phyloP scores from a whole-genome alignment of 169 alveolate genomes.

The Plasmodium adleri region DNA sequence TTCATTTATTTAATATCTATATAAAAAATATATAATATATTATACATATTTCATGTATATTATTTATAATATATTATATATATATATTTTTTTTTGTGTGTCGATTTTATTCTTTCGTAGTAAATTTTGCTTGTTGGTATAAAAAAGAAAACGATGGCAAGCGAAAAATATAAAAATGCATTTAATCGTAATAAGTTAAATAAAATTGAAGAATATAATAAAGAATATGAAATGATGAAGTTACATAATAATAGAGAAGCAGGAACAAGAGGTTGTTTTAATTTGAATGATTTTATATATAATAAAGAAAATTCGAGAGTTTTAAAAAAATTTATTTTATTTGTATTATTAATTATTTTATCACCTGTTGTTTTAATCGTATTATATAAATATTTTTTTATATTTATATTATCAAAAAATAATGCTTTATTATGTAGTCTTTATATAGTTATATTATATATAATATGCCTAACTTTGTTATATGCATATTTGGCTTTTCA shows the following conservation, averaged over 20 bases:
- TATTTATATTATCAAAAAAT: conserved; percentile 26
- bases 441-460: conserved; percentile 20
- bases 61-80: too few relatives aligned
- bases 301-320: conserved; percentile 46
- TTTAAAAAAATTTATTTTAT: conserved; percentile 35
- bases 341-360: conserved; percentile 61
- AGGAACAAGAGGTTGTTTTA: conserved; percentile 15
- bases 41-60: too few relatives aligned
- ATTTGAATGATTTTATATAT: conserved; percentile 32
- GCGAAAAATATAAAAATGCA: too few relatives aligned
- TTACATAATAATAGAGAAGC: conserved; percentile 6
- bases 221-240: not conserved
- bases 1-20: too few relatives aligned
- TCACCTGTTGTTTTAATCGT: conserved; percentile 45
- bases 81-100: too few relatives aligned
- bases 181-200: not conserved
- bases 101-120: too few relatives aligned
- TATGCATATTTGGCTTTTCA: conserved; percentile 61
- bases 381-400: conserved; percentile 33
- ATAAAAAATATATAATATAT: too few relatives aligned
- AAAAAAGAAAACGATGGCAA: too few relatives aligned
- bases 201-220: not conserved
- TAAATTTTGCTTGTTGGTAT: too few relatives aligned
- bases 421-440: conserved; percentile 37
- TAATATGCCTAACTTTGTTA: conserved; percentile 25